Conservation (phyloP, 2,329 filamentous ascomycete genomes). For the Xylariaceae sp. region DNA sequence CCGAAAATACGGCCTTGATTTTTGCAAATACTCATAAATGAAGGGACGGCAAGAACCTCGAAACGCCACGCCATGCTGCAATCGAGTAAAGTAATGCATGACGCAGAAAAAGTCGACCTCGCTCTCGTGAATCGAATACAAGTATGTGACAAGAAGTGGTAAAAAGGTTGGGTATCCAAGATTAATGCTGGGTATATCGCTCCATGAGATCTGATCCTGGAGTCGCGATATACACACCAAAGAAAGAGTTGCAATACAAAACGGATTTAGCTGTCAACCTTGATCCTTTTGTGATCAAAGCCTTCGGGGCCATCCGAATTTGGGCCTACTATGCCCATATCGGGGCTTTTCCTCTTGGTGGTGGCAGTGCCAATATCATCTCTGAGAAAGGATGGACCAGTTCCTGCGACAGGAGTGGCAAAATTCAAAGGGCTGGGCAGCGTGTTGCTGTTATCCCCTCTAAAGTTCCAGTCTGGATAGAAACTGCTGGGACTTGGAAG, state of each 20-base stretch:
- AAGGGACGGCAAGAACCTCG: slow-evolving; percentile 8
- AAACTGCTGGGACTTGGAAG: slow-evolving; percentile 89
- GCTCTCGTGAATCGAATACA: slow-evolving; percentile 17
- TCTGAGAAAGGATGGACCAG: slow-evolving; percentile 59
- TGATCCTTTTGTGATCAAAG: slow-evolving; percentile 51
- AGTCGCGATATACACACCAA: too few relatives aligned
- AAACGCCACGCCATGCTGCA: slow-evolving; percentile 29
- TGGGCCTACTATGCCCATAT: slow-evolving; percentile 39
- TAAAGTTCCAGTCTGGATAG: slow-evolving; percentile 85
- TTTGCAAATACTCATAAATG: too few relatives aligned
- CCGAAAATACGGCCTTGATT: too few relatives aligned
- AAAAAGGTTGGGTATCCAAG: slow-evolving; percentile 21
- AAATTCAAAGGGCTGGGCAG: slow-evolving; percentile 91
- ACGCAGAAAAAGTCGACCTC: slow-evolving; percentile 21
- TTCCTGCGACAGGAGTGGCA: slow-evolving; percentile 69
- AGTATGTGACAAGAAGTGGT: slow-evolving; percentile 21
- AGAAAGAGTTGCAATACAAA: not conserved
- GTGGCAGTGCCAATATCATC: slow-evolving; percentile 43
- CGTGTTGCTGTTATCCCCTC: slow-evolving; percentile 71
- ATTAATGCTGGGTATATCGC: slow-evolving; percentile 2
- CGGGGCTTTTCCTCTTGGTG: slow-evolving; percentile 56
- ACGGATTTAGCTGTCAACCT: slow-evolving; percentile 42
- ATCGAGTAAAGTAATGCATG: slow-evolving; percentile 20
- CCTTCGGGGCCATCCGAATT: slow-evolving; percentile 40
- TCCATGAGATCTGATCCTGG: slow-evolving; percentile 5